Percentiles rank a stretch among this genome's conserved stretches.
Conservation (phyloP, 805 yeast genomes). For the Candida awuae region DNA sequence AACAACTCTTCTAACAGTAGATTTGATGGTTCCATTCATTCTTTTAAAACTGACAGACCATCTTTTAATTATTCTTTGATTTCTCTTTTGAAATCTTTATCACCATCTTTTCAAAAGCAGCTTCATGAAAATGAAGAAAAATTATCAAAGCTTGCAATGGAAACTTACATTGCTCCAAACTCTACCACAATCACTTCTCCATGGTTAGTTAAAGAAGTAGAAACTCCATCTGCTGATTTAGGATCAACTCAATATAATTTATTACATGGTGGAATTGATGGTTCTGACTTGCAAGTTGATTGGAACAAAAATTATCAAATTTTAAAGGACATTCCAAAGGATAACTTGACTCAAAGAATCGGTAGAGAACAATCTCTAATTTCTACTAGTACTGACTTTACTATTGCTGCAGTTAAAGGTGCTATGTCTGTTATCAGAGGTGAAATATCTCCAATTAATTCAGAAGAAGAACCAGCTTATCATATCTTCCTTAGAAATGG, state of each 20-base stretch:
- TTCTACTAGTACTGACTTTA: conserved; percentile 68
- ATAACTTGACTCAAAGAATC: conserved; percentile 51
- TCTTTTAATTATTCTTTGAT: conserved; percentile 41
- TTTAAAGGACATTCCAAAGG: conserved; percentile 59
- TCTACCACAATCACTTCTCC: conserved; percentile 59
- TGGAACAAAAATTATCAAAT: conserved; percentile 91
- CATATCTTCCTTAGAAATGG: conserved; percentile 74
- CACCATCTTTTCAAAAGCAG: conserved; percentile 52
- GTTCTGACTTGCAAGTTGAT: conserved; percentile 54
- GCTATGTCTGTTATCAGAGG: conserved; percentile 72
- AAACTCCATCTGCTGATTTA: conserved; percentile 39
- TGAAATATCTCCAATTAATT: conserved; percentile 69
- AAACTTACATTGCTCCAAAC: conserved; percentile 53
- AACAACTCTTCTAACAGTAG: conserved; percentile 57
- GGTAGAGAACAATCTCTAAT: conserved; percentile 68
- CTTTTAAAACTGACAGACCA: conserved; percentile 25
- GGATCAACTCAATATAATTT: conserved; percentile 51
- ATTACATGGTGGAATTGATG: conserved; percentile 50
- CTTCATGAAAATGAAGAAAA: conserved; percentile 43
- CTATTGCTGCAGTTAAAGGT: conserved; percentile 66
- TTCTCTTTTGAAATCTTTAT: conserved; percentile 53
- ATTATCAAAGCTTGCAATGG: conserved; percentile 39
- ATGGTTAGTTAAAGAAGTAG: conserved; percentile 51
- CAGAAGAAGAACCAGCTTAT: conserved; percentile 53
- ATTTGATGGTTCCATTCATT: conserved; percentile 55